Base-by-base conservation (phyloP, 1,284 basidiomycete genomes). In the Afroboletus lepidellus region DNA sequence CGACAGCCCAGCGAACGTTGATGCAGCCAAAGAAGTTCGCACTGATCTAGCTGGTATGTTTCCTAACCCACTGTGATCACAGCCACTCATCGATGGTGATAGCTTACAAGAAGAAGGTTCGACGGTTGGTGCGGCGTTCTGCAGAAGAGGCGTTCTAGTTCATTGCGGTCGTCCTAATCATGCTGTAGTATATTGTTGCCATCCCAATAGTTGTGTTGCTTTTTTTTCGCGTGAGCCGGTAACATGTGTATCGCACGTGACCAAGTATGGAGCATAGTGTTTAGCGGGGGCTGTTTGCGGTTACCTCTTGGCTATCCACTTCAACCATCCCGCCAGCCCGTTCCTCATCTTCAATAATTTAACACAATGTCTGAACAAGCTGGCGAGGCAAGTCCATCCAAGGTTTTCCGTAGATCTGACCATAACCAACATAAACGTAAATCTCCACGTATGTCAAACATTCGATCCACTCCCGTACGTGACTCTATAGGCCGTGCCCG, bases 1-100 rank as follows among this genome's bases (percentile, higher is more conserved):
- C 54, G 94, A 96, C 71, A 98, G 94, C 57, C 96, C 96, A 3
- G 96, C 96, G 2, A 99, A 99, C 66, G 90, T 99, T 23, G 95
- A 99, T 65, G 96, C 97, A 1, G 94, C 94, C 18, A 94, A 94
- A 67, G 86, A 96, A 69, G 84, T 94, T 21, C 80, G 93, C 60
- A 87, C 82, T 42, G 83, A 94, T 66, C 75, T 82, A 36, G 74
- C 78, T 39, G 76, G 90, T 90, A 65, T 45, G 82, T 51, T 32
- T 27, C 23, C 37, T 37, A 11, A 42, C 43, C 8, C 8, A 21
- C 21, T 30, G 8, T 9, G n/a, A 25, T 8, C 12, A n/a, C 46
- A 18, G 9, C 27, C 2, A 15, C 50, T 63, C 44, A 60, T 41
- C 8, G 23, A 33, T 15, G 13, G 44, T 61, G 82, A 25, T 18